Evolutionary conservation across 176 grass and related monocot species (phyloP).

Genomic region (Thinopyrum elongatum): DNA sequence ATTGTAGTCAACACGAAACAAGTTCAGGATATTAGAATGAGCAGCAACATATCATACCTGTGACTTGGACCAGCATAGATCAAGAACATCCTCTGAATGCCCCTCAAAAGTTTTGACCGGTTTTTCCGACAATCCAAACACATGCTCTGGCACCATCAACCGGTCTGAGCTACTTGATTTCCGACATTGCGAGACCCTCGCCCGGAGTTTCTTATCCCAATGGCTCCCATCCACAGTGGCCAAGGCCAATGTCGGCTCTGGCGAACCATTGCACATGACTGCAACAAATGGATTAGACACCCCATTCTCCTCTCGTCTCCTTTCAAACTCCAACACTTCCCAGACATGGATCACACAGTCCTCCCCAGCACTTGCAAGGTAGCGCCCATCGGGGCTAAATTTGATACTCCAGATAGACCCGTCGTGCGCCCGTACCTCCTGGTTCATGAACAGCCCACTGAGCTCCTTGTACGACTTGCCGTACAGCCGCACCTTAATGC

Average conservation of each 20-base stretch:
- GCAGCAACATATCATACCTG: slow-evolving; percentile 46
- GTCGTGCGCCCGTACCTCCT: slow-evolving; percentile 82
- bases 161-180: slow-evolving; percentile 50
- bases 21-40: slow-evolving; percentile 6
- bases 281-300: slow-evolving; percentile 63
- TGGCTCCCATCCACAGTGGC: slow-evolving; percentile 43
- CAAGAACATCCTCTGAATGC: slow-evolving; percentile 83
- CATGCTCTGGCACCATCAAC: slow-evolving; percentile 77
- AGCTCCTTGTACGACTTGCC: slow-evolving; percentile 94
- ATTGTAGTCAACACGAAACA: not conserved
- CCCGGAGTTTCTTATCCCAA: slow-evolving; percentile 62
- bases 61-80: slow-evolving; percentile 97
- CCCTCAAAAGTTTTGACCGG: slow-evolving; percentile 75
- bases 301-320: slow-evolving; percentile 53
- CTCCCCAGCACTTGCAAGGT: slow-evolving; percentile 86
- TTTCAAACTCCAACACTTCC: slow-evolving; percentile 71
- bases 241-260: slow-evolving; percentile 49
- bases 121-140: slow-evolving; percentile 83
- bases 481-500: slow-evolving; percentile 65
- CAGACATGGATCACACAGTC: slow-evolving; percentile 95
- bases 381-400: slow-evolving; percentile 76
- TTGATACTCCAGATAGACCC: slow-evolving; percentile 92
- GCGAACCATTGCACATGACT: slow-evolving; percentile 52
- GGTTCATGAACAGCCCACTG: slow-evolving; percentile 80
- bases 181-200: slow-evolving; percentile 49